Percentiles rank a stretch among this genome's conserved stretches.
phyloP scores from a whole-genome alignment of 495 filamentous ascomycete genomes.

The Xylaria grammica region DNA sequence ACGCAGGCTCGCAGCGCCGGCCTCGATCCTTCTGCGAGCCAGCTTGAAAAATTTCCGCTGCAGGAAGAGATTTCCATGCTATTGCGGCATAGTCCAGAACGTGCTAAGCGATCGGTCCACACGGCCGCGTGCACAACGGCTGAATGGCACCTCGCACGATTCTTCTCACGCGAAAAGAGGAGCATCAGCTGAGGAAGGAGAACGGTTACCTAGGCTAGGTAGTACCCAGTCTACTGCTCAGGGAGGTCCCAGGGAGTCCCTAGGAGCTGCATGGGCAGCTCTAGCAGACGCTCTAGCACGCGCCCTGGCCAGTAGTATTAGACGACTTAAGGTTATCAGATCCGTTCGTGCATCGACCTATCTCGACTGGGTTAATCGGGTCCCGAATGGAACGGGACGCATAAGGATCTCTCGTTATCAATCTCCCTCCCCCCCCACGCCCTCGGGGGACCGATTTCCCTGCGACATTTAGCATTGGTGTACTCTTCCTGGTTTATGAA shows the following conservation, averaged over 20 bases:
- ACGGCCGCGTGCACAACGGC: background rate
- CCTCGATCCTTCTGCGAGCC: background rate
- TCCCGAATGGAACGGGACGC: background rate
- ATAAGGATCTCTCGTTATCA: constrained; percentile 1
- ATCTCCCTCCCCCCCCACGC: background rate
- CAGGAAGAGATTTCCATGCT: background rate
- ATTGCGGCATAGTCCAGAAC: background rate
- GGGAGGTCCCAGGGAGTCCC: too few relatives aligned
- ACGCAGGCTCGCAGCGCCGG: background rate
- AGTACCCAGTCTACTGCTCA: too few relatives aligned
- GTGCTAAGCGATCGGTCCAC: background rate
- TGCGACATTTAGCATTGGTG: too few relatives aligned
- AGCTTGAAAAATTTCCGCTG: background rate
- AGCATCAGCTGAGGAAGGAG: constrained; percentile 4
- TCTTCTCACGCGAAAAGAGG: background rate
- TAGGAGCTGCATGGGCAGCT: too few relatives aligned
- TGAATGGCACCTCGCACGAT: background rate
- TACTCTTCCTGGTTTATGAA: too few relatives aligned
- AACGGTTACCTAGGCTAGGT: too few relatives aligned
- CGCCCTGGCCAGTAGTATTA: background rate
- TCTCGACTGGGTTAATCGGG: background rate
- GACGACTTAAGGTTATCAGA: constrained; percentile 11
- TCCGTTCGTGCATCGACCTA: constrained; percentile 7
- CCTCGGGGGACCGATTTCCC: too few relatives aligned
- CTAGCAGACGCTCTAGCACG: too few relatives aligned